Conservation (phyloP, 2,329 filamentous ascomycete species). For the Aspergillus sclerotialis region DNA sequence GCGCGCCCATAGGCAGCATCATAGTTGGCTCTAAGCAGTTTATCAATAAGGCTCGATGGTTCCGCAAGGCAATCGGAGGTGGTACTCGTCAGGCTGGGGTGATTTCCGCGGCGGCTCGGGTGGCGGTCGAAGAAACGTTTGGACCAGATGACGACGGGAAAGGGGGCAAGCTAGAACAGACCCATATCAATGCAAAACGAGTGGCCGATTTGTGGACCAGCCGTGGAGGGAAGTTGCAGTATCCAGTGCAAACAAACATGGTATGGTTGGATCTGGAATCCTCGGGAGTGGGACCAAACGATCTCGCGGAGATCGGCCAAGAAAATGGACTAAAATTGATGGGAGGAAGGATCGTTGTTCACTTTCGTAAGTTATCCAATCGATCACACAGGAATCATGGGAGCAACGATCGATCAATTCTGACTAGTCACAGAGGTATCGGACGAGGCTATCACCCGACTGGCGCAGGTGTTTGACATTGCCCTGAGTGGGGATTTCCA, state of each 20-base stretch:
- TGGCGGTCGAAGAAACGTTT: constrained; percentile 75
- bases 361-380: constrained; percentile 48
- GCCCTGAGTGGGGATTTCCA: constrained; percentile 26
- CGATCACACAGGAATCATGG: background rate
- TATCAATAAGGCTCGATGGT: constrained; percentile 64
- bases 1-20: constrained; percentile 72
- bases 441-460: constrained; percentile 52
- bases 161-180: constrained; percentile 54
- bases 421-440: constrained; percentile 50
- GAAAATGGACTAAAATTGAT: constrained; percentile 52
- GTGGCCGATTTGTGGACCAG: constrained; percentile 61
- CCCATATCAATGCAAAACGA: constrained; percentile 56
- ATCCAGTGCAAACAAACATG: constrained; percentile 86
- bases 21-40: constrained; percentile 55
- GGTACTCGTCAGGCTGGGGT: constrained; percentile 71
- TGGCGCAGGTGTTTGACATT: constrained; percentile 50
- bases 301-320: constrained; percentile 49
- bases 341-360: constrained; percentile 58
- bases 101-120: constrained; percentile 65
- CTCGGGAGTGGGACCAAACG: constrained; percentile 46
- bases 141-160: constrained; percentile 50
- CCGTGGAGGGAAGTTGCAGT: constrained; percentile 60
- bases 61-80: constrained; percentile 74
- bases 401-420: constrained; percentile 4
- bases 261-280: constrained; percentile 70